Base-by-base conservation (phyloP, 257 asterid species). In the Nicotiana benthamiana region DNA sequence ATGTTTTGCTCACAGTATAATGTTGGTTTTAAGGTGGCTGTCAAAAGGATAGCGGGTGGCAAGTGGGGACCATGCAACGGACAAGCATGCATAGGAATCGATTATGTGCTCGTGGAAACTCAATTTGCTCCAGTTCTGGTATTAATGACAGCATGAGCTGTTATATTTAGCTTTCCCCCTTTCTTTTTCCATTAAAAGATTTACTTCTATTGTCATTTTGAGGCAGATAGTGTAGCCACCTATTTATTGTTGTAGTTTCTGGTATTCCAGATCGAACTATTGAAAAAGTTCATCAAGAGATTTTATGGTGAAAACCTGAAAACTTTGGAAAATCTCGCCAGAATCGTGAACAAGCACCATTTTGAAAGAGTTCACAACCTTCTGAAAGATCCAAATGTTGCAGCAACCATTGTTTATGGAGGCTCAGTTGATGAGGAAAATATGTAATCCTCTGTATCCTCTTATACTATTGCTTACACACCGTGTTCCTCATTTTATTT, bases 41-140 rank as follows among this genome's bases (percentile, higher is more conserved):
- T 87, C 81, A 95, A 92, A 90, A 90, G 99, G 89, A 86, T 94
- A 82, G 90, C 82, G 27, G 94, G 92, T 36, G 97, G 92, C 28
- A 95, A 95, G 85, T 95, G 98, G 98, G 99, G 98, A 43, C 86
- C 93, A 5, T 93, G 99, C 82, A 93, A 93, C 22, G 99, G 99
- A 83, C 99, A 95, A 89, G 99, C 96, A 68, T 95, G 99, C 92
- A 87, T 95, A 60, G 98, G 92, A 81, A 81, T 92, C 24, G 98
- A 95, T 86, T 95, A 95, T 83, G 65, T 95, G 65, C 95, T 95
- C 13, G 97, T 93, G 76, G 90, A 90, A 79, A 83, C 86, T 63
- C 85, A 85, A 67, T 70, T 83, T 82, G 93, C 96, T 85, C 76
- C 92, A 1, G 52, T 74, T 66, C 83, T 92, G 98, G 99, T 95